Evolutionary conservation across 2,329 filamentous ascomycete genomes (phyloP), one percentile per base, ranked within the genome.

Genomic region (Raffaelea deltoideospora): DNA sequence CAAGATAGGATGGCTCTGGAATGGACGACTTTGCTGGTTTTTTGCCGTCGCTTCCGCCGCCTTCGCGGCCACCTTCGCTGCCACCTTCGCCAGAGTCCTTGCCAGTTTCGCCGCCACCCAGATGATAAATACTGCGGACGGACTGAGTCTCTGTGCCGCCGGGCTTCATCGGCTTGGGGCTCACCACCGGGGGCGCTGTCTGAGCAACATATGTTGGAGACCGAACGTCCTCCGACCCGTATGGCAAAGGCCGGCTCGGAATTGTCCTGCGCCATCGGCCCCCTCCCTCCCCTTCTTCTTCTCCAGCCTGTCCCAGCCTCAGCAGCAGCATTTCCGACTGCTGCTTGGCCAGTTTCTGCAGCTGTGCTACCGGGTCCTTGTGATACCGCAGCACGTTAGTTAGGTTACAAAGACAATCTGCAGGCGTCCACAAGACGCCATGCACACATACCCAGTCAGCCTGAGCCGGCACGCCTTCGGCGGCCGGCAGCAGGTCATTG

Each of bases 371-470:
- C 41, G 81, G 81, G 58, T 87, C 78, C 79, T 84, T 67, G 45
- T 60, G 48, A 48, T 52, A 47, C 43, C 51, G 54, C 43, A 64
- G 53, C 50, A 62, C 47, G 64, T 73, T 70, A 72, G 67, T 59
- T 51, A 69, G 52, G 47, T 65, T 59, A 56, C 67, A 73, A 48
- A 63, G 59, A 57, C 67, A 72, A 55, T 69, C 66, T 50, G 58
- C 54, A 43, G 61, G 61, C 42, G 48, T 53, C 60, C 65, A 72
- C 45, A 51, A 49, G 43, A 53, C 55, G 43, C 67, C 67, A 52
- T 71, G 67, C 59, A 67, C 67, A 84, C 84, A 79, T 85, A 94
- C 86, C 88, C 88, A 95, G 58, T 94, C 84, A 53, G 74, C 70
- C 68, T 94, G 87, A 56, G 74, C 67, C 43, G 87, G 86, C 45